Base-by-base conservation (phyloP, 1,139 yeast genomes). In the Candida pseudocylindracea region DNA sequence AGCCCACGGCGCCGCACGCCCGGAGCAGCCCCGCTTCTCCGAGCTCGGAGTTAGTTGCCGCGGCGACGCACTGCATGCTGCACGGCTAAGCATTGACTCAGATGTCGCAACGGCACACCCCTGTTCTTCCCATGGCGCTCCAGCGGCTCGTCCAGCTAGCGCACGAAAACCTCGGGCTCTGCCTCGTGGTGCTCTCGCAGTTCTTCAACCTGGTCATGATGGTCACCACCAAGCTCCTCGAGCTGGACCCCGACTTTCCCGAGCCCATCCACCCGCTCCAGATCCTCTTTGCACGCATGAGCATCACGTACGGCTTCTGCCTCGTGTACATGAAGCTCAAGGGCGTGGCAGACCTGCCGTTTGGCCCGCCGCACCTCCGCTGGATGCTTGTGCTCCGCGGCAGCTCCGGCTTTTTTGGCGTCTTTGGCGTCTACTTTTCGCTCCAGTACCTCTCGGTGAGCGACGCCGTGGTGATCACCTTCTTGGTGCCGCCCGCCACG, bases 201-300 rank as follows among this genome's bases (percentile, higher is more conserved):
- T 56, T 78, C 33, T 74, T 74, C 56, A 78, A 74, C 48, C 68
- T 85, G 5, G 49, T 72, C 30, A 80, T 80, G 93, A 66, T 74
- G 8, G 65, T 74, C 10, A 62, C 79, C 7, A 74, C 91, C 40
- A 74, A 79, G 45, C 51, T 80, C 20, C 53, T 80, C 33, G 78
- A 72, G 37, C 67, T 76, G 2, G 78, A 74, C 40, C 56, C 63
- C 20, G 66, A 60, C 35, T 59, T 61, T 37, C 54, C 51, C 24
- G 59, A 59, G 2, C 74, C 75, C 7, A 64, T 79, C 40, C 73
- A 75, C 44, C 91, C 93, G 1, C 51, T 78, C 28, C 92, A 80
- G 49, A 74, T 80, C 34, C 54, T 83, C 30, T 67, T 78, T 43
- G 70, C 67, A 7, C 61, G 95, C 35, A 81, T 81, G 94, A 37